Evolutionary conservation across 2,329 filamentous ascomycete genomes (phyloP).

Genomic region (Penicillium sp.): DNA sequence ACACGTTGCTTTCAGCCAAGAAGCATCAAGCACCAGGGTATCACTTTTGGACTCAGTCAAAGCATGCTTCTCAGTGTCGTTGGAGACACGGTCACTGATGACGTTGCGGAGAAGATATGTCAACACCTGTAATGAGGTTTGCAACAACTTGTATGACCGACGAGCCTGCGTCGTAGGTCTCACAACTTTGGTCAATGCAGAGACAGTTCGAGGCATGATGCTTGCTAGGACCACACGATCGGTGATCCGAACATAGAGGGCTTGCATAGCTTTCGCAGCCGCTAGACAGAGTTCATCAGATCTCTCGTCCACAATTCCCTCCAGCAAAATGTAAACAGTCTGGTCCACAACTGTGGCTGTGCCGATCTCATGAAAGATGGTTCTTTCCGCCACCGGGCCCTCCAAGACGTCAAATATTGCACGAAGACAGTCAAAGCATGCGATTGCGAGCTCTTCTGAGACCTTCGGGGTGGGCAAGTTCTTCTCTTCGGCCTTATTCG

Average conservation of each 20-base stretch:
- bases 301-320: constrained; percentile 61
- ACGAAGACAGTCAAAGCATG: constrained; percentile 65
- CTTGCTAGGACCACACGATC: constrained; percentile 73
- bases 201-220: constrained; percentile 84
- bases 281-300: constrained; percentile 67
- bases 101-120: constrained; percentile 44
- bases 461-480: constrained; percentile 32
- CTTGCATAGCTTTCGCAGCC: constrained; percentile 61
- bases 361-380: constrained; percentile 49
- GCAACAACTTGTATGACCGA: constrained; percentile 60
- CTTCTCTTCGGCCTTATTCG: constrained; percentile 47
- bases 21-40: constrained; percentile 42
- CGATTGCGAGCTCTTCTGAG: constrained; percentile 68
- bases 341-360: constrained; percentile 77
- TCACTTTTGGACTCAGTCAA: constrained; percentile 28
- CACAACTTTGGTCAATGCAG: constrained; percentile 69
- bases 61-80: constrained; percentile 15
- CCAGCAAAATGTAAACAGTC: constrained; percentile 72
- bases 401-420: constrained; percentile 60
- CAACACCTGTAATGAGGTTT: constrained; percentile 58
- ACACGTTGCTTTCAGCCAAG: constrained; percentile 76
- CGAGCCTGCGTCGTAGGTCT: constrained; percentile 62
- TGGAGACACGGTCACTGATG: constrained; percentile 43
- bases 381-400: constrained; percentile 42
- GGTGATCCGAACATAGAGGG: constrained; percentile 60